Evolutionary conservation across 2,329 filamentous ascomycete species (phyloP), one percentile per base, ranked within the genome.

Genomic region (Metarhizium brunneum): DNA sequence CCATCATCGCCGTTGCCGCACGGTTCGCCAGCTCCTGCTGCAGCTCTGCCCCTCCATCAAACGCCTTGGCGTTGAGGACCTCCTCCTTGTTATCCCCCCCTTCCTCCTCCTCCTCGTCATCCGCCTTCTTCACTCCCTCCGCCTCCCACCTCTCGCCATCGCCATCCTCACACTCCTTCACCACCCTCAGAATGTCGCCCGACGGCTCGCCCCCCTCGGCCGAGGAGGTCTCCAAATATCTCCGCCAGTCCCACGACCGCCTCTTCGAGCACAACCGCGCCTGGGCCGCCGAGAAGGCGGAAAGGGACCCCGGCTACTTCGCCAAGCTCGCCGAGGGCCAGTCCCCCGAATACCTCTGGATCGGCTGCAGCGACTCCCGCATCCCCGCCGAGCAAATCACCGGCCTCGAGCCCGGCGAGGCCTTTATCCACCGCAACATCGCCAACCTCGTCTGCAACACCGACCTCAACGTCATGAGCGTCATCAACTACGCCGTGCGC

Each of bases 361-460:
- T 96, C 66, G 91, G 92, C 51, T 96, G 91, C 79, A 87, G 87
- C 71, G 91, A 96, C 77, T 90, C 86, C 45, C 88, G 92, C 62
- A 89, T 92, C 68, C 92, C 92, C n/a, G 91, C 92, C 64, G 92
- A 92, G 66, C 88, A 88, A 66, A 85, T 96, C 69, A 84, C 90
- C 50, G 86, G 88, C 61, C 81, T 92, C 56, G 79, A 87, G 66
- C 89, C 91, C n/a, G 91, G 91, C 63, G 90, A 96, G 72, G 87
- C 92, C 65, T 96, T 96, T 71, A 87, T 95, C 62, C 90, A 95
- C 78, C 88, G 92, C 72, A 96, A 96, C 68, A 95, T 96, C 71
- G 91, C 90, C 73, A 96, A 96, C 77, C 80, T 95, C 61, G 80
- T 95, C 56, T 84, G 84, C 73, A 83, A 85, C 67, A 86, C 84